A percentile compares a stretch with the other conserved stretches of the same genome.
phyloP scores from a whole-genome alignment of 345 rosid genomes.

The Psidium guajava region DNA sequence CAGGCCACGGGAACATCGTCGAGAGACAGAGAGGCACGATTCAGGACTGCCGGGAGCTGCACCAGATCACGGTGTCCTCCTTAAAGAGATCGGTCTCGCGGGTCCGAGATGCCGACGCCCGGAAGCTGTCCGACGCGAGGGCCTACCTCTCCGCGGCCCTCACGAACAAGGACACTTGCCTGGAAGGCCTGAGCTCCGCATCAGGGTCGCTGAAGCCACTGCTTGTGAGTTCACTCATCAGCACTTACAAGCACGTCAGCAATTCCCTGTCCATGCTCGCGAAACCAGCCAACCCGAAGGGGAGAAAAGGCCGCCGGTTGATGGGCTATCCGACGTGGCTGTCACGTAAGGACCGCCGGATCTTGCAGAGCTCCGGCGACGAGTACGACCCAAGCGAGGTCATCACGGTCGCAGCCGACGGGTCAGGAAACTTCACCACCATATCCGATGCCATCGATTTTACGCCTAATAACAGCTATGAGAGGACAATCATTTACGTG shows the following conservation, averaged over 20 bases:
- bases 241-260: conserved; percentile 62
- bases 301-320: conserved; percentile 24
- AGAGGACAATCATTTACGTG: conserved; percentile 40
- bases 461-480: conserved; percentile 55
- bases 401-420: conserved; percentile 63
- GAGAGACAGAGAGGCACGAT: conserved; percentile 71
- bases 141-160: conserved; percentile 69
- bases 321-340: conserved; percentile 55
- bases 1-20: conserved; percentile 18
- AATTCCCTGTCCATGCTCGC: conserved; percentile 67
- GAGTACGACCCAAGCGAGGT: conserved; percentile 48
- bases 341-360: conserved; percentile 27
- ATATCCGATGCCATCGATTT: conserved; percentile 60
- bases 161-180: conserved; percentile 82
- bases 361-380: conserved; percentile 30
- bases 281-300: not conserved
- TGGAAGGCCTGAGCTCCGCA: conserved; percentile 69
- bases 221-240: conserved; percentile 27
- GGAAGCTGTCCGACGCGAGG: conserved; percentile 41
- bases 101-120: conserved; percentile 19
- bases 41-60: conserved; percentile 75
- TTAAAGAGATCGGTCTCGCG: conserved; percentile 37
- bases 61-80: conserved; percentile 46
- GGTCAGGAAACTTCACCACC: conserved; percentile 69
- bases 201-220: conserved; percentile 53